Percentiles rank a stretch among this genome's conserved stretches.
phyloP scores from a whole-genome alignment of 2,329 filamentous ascomycete genomes.

The Cladophialophora chaetospira region DNA sequence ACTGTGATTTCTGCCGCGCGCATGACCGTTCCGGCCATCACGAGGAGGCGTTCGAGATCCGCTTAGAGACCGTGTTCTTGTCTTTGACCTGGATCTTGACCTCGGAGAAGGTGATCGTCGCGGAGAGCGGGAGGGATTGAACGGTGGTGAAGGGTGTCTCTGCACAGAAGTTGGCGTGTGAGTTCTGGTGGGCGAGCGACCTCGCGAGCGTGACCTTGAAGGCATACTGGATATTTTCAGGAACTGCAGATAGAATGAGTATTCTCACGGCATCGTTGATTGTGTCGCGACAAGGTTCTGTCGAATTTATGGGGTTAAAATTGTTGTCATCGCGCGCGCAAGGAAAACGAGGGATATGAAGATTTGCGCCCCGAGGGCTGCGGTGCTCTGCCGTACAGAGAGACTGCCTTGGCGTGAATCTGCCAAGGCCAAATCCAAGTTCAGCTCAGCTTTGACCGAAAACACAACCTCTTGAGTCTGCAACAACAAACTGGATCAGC shows the following conservation, averaged over 20 bases:
- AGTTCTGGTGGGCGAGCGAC: conserved; percentile 31
- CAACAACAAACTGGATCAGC: no score
- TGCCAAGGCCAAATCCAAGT: no score
- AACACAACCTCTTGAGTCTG: no score
- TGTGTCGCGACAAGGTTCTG: no score
- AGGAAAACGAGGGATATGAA: neutral
- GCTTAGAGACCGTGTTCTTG: conserved; percentile 31
- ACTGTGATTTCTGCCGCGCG: conserved; percentile 25
- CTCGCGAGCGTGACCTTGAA: conserved; percentile 31
- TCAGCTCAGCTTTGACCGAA: no score
- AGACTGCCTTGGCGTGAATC: no score
- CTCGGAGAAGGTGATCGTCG: conserved; percentile 38
- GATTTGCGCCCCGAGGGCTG: no score
- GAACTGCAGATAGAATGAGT: neutral
- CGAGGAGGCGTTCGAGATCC: conserved; percentile 36
- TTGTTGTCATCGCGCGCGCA: neutral
- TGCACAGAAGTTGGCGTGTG: conserved; percentile 29
- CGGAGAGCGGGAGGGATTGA: conserved; percentile 35
- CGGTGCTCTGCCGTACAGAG: no score
- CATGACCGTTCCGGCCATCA: conserved; percentile 34
- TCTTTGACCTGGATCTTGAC: conserved; percentile 17
- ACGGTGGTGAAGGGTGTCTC: conserved; percentile 23
- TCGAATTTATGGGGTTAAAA: no score
- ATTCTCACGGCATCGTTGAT: neutral
- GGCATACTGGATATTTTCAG: conserved; percentile 18